Conservation (phyloP, 192 early-diverging fungal genomes). For the Thamnidium elegans region DNA sequence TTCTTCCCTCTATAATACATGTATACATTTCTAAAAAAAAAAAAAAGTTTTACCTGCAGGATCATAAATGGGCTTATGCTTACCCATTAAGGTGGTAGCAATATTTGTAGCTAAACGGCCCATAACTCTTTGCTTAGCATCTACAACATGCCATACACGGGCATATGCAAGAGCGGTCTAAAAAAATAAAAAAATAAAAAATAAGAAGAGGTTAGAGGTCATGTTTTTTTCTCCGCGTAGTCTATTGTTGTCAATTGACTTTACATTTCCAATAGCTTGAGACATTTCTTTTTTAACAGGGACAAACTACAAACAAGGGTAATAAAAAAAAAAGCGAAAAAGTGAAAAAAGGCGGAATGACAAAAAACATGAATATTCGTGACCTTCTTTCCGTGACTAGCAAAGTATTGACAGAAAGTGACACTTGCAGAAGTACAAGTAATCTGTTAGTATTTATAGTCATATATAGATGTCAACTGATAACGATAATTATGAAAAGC, state of each 20-base stretch:
- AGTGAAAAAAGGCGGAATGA: background rate
- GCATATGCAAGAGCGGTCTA: constrained; percentile 83
- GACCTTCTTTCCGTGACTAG: too few species aligned
- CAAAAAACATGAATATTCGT: too few species aligned
- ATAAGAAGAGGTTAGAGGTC: background rate
- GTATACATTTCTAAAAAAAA: background rate
- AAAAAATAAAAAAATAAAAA: background rate
- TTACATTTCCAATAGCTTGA: constrained; percentile 57
- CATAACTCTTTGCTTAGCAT: constrained; percentile 80
- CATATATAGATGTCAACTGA: too few species aligned
- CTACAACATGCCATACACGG: constrained; percentile 90
- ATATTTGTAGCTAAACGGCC: constrained; percentile 85
- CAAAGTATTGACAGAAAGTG: too few species aligned
- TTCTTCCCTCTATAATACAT: background rate
- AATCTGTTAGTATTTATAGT: too few species aligned
- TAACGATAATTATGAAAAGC: too few species aligned
- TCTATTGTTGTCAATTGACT: too few species aligned
- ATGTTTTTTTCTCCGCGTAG: background rate
- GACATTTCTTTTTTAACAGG: constrained; percentile 39
- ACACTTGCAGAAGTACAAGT: too few species aligned
- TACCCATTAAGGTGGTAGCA: constrained; percentile 90
- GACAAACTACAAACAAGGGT: background rate
- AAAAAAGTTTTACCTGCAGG: constrained; percentile 69
- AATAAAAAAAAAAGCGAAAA: constrained; percentile 12
- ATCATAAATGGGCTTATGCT: constrained; percentile 92